Percentiles rank a stretch among this genome's conserved stretches.
These are phyloP conservation scores for Aureobasidium zeae DNA, from an alignment of 2,329 filamentous ascomycete genomes.

Conservation along the genomic window DNA sequence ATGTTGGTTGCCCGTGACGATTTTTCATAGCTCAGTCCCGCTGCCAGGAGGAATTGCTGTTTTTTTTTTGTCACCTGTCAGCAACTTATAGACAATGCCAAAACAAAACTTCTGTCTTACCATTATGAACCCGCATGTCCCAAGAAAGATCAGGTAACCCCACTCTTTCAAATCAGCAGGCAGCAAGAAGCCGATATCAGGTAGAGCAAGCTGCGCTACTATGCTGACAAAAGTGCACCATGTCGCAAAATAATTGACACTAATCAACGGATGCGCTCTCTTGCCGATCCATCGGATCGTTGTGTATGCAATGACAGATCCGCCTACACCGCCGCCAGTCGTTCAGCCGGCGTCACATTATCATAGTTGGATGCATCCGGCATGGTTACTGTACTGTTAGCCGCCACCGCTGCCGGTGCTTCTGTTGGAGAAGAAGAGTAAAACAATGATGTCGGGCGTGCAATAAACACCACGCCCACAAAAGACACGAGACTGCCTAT, in stretches of 20 bases:
- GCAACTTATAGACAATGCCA: no score
- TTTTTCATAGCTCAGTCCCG: constrained; percentile 64
- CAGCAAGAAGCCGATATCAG: constrained; percentile 48
- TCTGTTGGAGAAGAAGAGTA: constrained; percentile 23
- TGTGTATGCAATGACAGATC: constrained; percentile 64
- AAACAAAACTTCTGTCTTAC: constrained; percentile 30
- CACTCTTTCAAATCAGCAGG: constrained; percentile 51
- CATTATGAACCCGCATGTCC: constrained; percentile 68
- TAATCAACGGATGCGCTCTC: constrained; percentile 71
- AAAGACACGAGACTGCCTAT: constrained; percentile 67
- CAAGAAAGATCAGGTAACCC: constrained; percentile 58
- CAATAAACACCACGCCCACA: constrained; percentile 73
- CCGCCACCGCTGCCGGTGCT: constrained; percentile 24
- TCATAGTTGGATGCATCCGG: constrained; percentile 31
- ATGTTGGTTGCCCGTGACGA: constrained; percentile 54
- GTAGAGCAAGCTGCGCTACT: constrained; percentile 48
- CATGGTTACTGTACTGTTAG: constrained; percentile 24
- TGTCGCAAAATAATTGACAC: constrained; percentile 72
- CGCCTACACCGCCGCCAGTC: constrained; percentile 64
- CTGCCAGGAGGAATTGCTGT: constrained; percentile 71
- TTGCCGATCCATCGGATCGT: constrained; percentile 71
- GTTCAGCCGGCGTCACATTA: constrained; percentile 50
- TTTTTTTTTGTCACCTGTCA: no score
- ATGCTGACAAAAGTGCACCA: constrained; percentile 61
- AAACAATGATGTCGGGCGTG: constrained; percentile 56